Evolutionary conservation across 129 eudicot genomes (phyloP).

Genomic region (Flaveria robusta): DNA sequence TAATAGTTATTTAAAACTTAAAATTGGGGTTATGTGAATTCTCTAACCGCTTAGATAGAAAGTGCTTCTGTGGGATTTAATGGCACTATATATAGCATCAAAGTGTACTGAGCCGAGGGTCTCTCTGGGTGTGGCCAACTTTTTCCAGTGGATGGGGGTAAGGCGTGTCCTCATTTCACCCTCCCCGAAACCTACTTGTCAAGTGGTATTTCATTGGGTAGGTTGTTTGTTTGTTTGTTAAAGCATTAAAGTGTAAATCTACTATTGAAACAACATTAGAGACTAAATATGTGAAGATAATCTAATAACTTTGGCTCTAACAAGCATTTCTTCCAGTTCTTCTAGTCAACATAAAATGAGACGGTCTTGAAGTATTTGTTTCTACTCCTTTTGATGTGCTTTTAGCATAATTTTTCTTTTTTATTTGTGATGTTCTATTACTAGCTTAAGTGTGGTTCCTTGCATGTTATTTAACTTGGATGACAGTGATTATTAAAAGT

Average conservation of each 20-base stretch:
- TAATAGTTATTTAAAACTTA: neutral
- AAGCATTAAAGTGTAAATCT: too few species aligned
- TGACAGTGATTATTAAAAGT: neutral
- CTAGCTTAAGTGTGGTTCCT: neutral
- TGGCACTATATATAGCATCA: neutral
- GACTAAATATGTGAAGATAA: neutral
- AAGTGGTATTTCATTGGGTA: too few species aligned
- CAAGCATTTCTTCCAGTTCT: neutral
- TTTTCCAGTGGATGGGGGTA: too few species aligned
- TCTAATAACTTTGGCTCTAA: neutral
- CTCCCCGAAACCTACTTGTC: too few species aligned
- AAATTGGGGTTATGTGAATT: neutral
- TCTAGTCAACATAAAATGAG: neutral
- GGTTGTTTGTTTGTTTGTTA: too few species aligned
- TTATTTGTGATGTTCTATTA: neutral
- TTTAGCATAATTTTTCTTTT: too few species aligned
- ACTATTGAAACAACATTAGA: neutral
- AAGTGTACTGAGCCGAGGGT: too few species aligned
- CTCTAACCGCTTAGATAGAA: neutral
- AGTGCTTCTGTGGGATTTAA: neutral
- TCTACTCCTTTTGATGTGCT: neutral
- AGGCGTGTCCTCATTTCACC: too few species aligned
- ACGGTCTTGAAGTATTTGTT: neutral
- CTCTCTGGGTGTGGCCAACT: too few species aligned
- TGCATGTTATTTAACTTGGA: neutral